phyloP scores from a whole-genome alignment of 1,284 basidiomycete species.

The Trichosporon faecale region DNA sequence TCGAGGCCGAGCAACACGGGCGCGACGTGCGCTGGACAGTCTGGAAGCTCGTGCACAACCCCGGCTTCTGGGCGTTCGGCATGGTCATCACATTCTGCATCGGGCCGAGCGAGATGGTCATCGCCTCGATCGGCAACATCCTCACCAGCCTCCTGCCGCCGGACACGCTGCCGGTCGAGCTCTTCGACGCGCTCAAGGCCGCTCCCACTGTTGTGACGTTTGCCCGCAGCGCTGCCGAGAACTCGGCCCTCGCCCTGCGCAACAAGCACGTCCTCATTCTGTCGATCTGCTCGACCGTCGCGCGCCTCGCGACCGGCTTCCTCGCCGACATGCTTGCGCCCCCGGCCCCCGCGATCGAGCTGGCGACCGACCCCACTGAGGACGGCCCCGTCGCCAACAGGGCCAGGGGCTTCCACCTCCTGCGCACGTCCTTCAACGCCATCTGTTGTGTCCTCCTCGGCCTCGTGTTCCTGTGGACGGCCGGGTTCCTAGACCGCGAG shows the following conservation, averaged over 20 bases:
- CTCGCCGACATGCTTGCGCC: constrained; percentile 49
- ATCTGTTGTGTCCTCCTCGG: constrained; percentile 36
- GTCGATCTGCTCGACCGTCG: constrained; percentile 46
- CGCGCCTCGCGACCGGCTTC: constrained; percentile 46
- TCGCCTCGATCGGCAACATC: constrained; percentile 51
- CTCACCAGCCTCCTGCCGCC: constrained; percentile 47
- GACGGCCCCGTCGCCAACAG: constrained; percentile 22
- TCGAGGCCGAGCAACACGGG: constrained; percentile 36
- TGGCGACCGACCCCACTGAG: constrained; percentile 21
- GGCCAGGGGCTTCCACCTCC: constrained; percentile 30
- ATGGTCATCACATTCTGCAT: constrained; percentile 44
- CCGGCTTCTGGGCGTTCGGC: constrained; percentile 51
- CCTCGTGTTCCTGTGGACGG: constrained; percentile 41
- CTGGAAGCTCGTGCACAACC: constrained; percentile 36
- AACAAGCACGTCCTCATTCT: constrained; percentile 52
- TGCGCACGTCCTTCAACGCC: constrained; percentile 41
- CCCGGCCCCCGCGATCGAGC: constrained; percentile 30
- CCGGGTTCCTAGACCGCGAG: constrained; percentile 39
- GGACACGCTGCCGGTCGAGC: constrained; percentile 8
- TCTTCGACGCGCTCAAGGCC: constrained; percentile 14
- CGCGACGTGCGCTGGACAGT: constrained; percentile 44
- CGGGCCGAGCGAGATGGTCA: constrained; percentile 50
- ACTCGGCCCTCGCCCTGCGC: constrained; percentile 36
- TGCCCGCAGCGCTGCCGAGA: constrained; percentile 19
- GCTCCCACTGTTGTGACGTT: constrained; percentile 14